phyloP scores from a whole-genome alignment of 139 green algal genomes.

The Tetradesmus obliquus region DNA sequence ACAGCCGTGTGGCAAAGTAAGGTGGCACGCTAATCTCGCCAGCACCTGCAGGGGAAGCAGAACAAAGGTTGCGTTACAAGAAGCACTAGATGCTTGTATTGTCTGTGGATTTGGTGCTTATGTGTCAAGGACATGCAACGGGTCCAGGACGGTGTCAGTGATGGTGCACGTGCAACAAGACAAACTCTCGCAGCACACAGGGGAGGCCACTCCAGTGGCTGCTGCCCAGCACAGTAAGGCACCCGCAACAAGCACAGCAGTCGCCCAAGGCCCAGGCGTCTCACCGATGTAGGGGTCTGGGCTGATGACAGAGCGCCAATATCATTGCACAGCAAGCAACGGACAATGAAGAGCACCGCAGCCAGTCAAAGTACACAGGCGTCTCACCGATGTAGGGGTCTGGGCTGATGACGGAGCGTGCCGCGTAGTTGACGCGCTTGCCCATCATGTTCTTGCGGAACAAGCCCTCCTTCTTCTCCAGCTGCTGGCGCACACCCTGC shows the following conservation, averaged over 20 bases:
- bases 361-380: too few species aligned
- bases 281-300: conserved; percentile 94
- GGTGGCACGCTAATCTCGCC: conserved; percentile 97
- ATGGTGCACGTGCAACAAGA: too few species aligned
- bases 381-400: conserved; percentile 96
- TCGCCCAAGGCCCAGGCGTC: too few species aligned
- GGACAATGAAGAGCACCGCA: too few species aligned
- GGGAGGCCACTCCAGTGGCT: too few species aligned
- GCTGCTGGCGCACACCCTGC: conserved; percentile 47
- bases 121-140: too few species aligned
- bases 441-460: conserved; percentile 99
- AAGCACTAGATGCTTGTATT: not conserved
- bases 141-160: too few species aligned
- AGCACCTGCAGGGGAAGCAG: not conserved
- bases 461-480: conserved; percentile 98
- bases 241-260: too few species aligned
- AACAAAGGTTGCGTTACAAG: not conserved
- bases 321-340: too few species aligned
- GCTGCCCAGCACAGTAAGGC: too few species aligned
- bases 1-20: conserved; percentile 95
- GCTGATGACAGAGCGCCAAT: conserved; percentile 92
- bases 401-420: conserved; percentile 96
- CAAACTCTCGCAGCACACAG: too few species aligned
- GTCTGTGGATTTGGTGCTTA: too few species aligned
- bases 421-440: conserved; percentile 98